Percentiles rank a stretch among this genome's conserved stretches.
phyloP scores from a whole-genome alignment of 192 early-diverging fungal species.

The Piromyces finnis region DNA sequence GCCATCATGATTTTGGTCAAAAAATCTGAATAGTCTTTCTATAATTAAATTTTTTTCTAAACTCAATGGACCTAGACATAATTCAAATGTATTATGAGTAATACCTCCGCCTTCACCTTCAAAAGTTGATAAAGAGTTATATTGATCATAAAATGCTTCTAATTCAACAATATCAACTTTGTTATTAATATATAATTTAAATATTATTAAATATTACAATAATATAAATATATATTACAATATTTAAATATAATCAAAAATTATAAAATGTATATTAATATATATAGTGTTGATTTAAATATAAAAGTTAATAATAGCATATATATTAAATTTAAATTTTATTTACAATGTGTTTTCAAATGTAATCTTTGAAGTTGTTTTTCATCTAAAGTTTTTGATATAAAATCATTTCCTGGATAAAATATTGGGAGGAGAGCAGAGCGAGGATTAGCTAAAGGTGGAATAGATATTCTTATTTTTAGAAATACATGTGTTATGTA shows the following conservation, averaged over 20 bases:
- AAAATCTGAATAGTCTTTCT: slow-evolving; percentile 72
- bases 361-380: neutral
- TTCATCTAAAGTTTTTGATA: neutral
- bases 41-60: slow-evolving; percentile 69
- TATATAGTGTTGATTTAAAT: too few relatives aligned
- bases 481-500: slow-evolving; percentile 65
- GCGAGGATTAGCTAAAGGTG: slow-evolving; percentile 68
- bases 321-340: too few relatives aligned
- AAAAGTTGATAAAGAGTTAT: slow-evolving; percentile 53
- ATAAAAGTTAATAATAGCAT: too few relatives aligned
- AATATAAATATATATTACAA: too few relatives aligned
- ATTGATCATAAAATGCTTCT: slow-evolving; percentile 72
- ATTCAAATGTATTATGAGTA: slow-evolving; percentile 56
- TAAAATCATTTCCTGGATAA: slow-evolving; percentile 47
- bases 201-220: too few relatives aligned
- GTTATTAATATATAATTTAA: too few relatives aligned
- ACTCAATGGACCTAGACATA: slow-evolving; percentile 71
- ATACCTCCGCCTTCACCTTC: slow-evolving; percentile 45
- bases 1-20: slow-evolving; percentile 66
- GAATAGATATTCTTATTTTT: slow-evolving; percentile 79
- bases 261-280: too few relatives aligned
- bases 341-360: neutral
- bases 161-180: slow-evolving; percentile 72
- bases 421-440: slow-evolving; percentile 50
- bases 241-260: too few relatives aligned